Percentiles rank a stretch among this genome's conserved stretches.
phyloP scores from a whole-genome alignment of 78 protist species.

The Protostelium mycophagum region DNA sequence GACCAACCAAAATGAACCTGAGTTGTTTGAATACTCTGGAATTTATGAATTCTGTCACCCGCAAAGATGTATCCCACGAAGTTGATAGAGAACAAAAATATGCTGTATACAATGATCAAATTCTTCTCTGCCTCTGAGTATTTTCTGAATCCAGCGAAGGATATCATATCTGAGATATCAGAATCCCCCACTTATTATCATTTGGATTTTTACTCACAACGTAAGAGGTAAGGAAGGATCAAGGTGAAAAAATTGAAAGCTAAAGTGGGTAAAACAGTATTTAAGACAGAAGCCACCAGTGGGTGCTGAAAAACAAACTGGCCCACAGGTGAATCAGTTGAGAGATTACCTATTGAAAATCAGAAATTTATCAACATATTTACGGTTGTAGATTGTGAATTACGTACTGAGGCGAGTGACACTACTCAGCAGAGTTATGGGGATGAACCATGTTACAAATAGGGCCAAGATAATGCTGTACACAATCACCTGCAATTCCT shows the following conservation, averaged over 20 bases:
- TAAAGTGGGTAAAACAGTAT: not conserved
- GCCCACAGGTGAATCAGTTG: no score
- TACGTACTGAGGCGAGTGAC: not conserved
- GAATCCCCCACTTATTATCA: no score
- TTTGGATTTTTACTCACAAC: no score
- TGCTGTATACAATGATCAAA: not conserved
- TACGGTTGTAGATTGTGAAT: not conserved
- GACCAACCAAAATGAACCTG: not conserved
- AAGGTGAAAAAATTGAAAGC: not conserved
- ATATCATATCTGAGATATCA: not conserved
- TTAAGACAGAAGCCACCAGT: not conserved
- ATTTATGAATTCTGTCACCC: not conserved
- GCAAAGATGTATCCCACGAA: not conserved
- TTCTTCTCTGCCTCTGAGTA: not conserved
- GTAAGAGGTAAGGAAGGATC: not conserved
- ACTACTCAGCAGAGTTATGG: not conserved
- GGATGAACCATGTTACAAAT: not conserved
- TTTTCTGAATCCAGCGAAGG: not conserved
- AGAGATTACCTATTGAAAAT: no score
- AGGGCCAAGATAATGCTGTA: not conserved
- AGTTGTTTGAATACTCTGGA: not conserved
- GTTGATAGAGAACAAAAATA: not conserved
- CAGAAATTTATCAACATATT: no score
- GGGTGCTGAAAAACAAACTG: no score
- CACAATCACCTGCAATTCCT: not conserved